Conservation (phyloP, 2,329 filamentous ascomycete genomes). For the Aspergillus brasiliensis region DNA sequence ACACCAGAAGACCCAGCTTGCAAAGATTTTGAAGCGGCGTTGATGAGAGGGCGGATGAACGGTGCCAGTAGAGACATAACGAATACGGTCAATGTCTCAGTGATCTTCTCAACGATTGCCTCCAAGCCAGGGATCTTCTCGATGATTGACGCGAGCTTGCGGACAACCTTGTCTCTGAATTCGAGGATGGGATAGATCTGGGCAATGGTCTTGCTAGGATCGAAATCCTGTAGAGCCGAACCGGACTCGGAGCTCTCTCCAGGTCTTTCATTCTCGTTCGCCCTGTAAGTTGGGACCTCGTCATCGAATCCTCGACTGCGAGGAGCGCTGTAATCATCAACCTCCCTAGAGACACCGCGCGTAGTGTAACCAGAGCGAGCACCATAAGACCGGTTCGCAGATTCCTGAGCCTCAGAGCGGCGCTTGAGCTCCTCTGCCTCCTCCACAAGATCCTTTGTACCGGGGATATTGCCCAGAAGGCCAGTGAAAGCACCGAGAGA, state of each 20-base stretch:
- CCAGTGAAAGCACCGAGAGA: conserved; percentile 66
- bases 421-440: conserved; percentile 67
- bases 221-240: conserved; percentile 67
- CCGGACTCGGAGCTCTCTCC: conserved; percentile 17
- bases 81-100: conserved; percentile 88
- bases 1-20: conserved; percentile 81
- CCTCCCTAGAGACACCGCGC: conserved; percentile 20
- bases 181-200: conserved; percentile 94
- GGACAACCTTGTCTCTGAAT: conserved; percentile 92
- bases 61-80: conserved; percentile 88
- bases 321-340: neutral
- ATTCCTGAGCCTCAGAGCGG: conserved; percentile 64
- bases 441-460: conserved; percentile 65
- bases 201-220: conserved; percentile 72
- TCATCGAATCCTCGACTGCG: conserved; percentile 12
- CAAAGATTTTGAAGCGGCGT: conserved; percentile 76
- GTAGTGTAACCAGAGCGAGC: conserved; percentile 31
- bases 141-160: conserved; percentile 79
- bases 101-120: conserved; percentile 87
- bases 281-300: conserved; percentile 38
- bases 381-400: conserved; percentile 53
- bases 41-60: conserved; percentile 89
- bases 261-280: conserved; percentile 26
- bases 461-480: conserved; percentile 74
- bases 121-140: conserved; percentile 91